These are phyloP conservation scores for Mimosa pudica DNA, from an alignment of 306 rosid genomes.

Conservation along the genomic window DNA sequence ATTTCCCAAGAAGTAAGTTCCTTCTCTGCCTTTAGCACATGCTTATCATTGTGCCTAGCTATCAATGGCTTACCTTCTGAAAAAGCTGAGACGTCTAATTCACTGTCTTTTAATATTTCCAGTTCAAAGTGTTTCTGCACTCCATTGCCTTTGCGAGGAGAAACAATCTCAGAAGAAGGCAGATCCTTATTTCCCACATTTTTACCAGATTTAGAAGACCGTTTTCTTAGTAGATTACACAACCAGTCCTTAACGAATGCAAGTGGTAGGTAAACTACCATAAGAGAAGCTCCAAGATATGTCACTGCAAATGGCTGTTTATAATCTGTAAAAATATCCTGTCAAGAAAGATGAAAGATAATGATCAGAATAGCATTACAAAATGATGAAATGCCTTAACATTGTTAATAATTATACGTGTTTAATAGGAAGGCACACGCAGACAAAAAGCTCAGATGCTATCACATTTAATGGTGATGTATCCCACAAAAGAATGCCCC, in stretches of 20 bases:
- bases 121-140: slow-evolving; percentile 50
- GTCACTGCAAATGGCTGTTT: slow-evolving; percentile 84
- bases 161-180: slow-evolving; percentile 39
- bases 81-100: slow-evolving; percentile 50
- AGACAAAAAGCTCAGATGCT: background rate
- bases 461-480: slow-evolving; percentile 10
- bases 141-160: slow-evolving; percentile 46
- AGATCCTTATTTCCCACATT: slow-evolving; percentile 47
- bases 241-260: slow-evolving; percentile 81
- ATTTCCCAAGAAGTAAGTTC: slow-evolving; percentile 56
- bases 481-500: background rate
- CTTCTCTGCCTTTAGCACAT: slow-evolving; percentile 49
- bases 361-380: slow-evolving; percentile 25
- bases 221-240: slow-evolving; percentile 49
- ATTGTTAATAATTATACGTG: background rate
- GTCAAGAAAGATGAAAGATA: slow-evolving; percentile 30
- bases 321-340: slow-evolving; percentile 70
- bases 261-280: slow-evolving; percentile 83
- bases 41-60: slow-evolving; percentile 46
- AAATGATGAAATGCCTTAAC: background rate
- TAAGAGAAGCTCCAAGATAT: slow-evolving; percentile 82
- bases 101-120: slow-evolving; percentile 61
- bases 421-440: background rate
- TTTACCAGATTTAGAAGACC: slow-evolving; percentile 59
- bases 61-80: slow-evolving; percentile 59